Percentiles rank a stretch among this genome's conserved stretches.
Conservation (phyloP, 768 basidiomycete genomes). For the Lactarius deliciosus region DNA sequence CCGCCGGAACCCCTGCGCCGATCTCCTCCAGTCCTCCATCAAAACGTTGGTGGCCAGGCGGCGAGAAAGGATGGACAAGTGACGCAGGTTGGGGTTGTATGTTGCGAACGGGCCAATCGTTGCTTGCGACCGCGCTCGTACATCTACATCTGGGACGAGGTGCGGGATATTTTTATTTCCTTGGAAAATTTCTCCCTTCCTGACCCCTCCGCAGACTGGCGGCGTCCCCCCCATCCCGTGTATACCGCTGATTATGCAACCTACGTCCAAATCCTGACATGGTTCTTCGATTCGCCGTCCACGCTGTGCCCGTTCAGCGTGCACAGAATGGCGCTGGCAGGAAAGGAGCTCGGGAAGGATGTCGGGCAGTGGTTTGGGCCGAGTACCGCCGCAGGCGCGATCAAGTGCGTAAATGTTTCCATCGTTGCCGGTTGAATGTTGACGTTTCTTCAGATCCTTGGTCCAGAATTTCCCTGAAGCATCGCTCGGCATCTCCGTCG, state of each 20-base stretch:
- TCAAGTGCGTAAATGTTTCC: slow-evolving; percentile 55
- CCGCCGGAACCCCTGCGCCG: background rate
- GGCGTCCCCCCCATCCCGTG: slow-evolving; percentile 63
- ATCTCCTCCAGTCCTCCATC: slow-evolving; percentile 43
- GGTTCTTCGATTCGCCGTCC: slow-evolving; percentile 92
- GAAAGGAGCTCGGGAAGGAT: slow-evolving; percentile 92
- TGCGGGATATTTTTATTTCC: slow-evolving; percentile 36
- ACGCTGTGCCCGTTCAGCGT: slow-evolving; percentile 89
- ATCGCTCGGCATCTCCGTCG: slow-evolving; percentile 77
- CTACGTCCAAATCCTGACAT: slow-evolving; percentile 88
- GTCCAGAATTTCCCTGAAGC: slow-evolving; percentile 78
- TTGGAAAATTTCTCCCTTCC: slow-evolving; percentile 8
- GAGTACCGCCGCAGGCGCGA: slow-evolving; percentile 94
- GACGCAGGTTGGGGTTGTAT: slow-evolving; percentile 94
- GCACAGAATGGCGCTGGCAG: slow-evolving; percentile 93
- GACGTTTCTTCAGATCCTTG: slow-evolving; percentile 53
- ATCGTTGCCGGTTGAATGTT: slow-evolving; percentile 4
- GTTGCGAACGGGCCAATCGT: slow-evolving; percentile 81
- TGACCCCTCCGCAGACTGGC: slow-evolving; percentile 65
- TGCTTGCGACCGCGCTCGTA: slow-evolving; percentile 79
- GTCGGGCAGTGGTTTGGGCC: slow-evolving; percentile 99
- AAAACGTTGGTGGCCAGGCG: slow-evolving; percentile 62
- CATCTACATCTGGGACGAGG: slow-evolving; percentile 74
- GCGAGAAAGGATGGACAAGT: slow-evolving; percentile 78
- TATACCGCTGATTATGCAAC: slow-evolving; percentile 69